A percentile compares a stretch with the other conserved stretches of the same genome.
Conservation (phyloP, 257 asterid genomes). For the Forsythia suspensa region DNA sequence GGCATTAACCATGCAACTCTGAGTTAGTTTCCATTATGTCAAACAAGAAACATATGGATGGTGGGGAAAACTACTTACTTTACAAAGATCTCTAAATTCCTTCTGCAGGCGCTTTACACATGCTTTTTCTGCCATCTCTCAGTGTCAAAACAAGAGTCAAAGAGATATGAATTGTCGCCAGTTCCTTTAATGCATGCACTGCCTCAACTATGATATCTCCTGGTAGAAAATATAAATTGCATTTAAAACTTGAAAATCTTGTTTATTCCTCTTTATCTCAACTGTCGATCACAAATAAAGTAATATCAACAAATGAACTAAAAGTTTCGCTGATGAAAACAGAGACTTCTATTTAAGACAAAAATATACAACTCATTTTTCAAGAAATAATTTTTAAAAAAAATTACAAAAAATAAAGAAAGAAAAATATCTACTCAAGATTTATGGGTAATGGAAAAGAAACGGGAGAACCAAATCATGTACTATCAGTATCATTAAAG, state of each 20-base stretch:
- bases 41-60: not conserved
- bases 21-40: constrained; percentile 10
- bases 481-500: not conserved
- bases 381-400: not conserved
- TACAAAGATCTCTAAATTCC: constrained; percentile 93
- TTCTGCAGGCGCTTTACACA: constrained; percentile 97
- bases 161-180: not conserved
- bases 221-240: not conserved
- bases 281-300: not conserved
- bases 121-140: constrained; percentile 72
- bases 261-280: not conserved
- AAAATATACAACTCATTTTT: not conserved
- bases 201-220: not conserved
- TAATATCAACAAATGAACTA: not conserved
- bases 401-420: not conserved
- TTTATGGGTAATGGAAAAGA: not conserved
- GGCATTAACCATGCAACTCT: constrained; percentile 16
- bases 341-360: not conserved
- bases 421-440: not conserved
- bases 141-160: not conserved
- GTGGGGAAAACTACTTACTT: constrained; percentile 48
- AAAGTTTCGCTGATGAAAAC: not conserved
- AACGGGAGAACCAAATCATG: not conserved
- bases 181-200: not conserved
- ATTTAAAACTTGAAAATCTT: not conserved